phyloP scores from a whole-genome alignment of 306 rosid genomes.

The Phaseolus lunatus region DNA sequence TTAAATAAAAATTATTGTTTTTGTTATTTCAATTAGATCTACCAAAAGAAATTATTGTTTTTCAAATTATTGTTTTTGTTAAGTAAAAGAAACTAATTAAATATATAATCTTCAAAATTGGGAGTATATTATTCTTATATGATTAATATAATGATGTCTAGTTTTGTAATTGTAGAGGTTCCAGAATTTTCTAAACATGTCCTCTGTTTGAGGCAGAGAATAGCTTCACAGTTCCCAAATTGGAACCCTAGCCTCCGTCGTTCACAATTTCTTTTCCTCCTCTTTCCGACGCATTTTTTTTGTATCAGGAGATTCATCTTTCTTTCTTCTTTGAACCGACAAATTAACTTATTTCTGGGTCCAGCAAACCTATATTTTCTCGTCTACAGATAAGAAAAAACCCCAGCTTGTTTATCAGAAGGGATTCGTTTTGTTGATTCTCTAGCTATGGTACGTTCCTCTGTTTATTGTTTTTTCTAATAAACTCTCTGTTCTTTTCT shows the following conservation, averaged over 20 bases:
- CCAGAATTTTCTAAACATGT: constrained; percentile 18
- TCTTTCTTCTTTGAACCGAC: neutral
- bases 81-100: no score
- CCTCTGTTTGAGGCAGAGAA: neutral
- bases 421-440: constrained; percentile 24
- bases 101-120: no score
- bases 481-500: neutral
- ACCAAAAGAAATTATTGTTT: no score
- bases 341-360: neutral
- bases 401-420: constrained; percentile 12
- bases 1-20: no score
- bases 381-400: constrained; percentile 1
- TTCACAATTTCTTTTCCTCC: constrained; percentile 16
- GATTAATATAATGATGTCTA: neutral
- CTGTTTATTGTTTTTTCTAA: neutral
- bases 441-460: constrained; percentile 50
- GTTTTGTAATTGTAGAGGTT: neutral
- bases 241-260: constrained; percentile 43
- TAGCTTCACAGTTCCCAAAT: constrained; percentile 2
- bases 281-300: neutral
- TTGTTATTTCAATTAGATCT: no score
- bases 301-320: neutral
- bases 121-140: no score
- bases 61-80: no score
- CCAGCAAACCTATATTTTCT: neutral